These are phyloP conservation scores for Rhododendron ferrugineum DNA, from an alignment of 148 eudicot species.

Conservation along the genomic window DNA sequence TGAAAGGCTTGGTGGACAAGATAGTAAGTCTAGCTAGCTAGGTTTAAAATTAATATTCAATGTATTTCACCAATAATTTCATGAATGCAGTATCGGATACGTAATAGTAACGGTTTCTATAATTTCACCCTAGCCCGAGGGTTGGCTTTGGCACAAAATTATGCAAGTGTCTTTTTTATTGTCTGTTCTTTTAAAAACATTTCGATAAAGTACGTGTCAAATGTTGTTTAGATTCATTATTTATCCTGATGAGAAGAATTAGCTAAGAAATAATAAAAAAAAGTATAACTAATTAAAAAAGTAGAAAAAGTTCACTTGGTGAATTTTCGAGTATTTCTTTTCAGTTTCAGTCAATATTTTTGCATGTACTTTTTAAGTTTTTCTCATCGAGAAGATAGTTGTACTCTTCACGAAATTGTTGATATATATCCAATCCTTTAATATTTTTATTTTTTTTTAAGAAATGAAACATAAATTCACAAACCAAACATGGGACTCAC, in stretches of 20 bases:
- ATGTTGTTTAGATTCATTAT: not conserved
- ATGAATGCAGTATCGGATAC: not conserved
- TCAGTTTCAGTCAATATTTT: not conserved
- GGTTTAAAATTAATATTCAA: not conserved
- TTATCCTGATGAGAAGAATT: not conserved
- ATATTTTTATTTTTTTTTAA: no score
- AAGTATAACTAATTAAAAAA: not conserved
- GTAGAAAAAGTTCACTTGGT: not conserved
- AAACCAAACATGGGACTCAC: no score
- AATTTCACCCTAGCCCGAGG: not conserved
- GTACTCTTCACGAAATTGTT: not conserved
- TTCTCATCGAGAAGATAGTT: not conserved
- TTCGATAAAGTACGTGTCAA: not conserved
- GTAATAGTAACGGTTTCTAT: not conserved
- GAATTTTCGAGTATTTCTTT: no score
- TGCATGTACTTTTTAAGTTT: not conserved
- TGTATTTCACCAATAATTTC: not conserved
- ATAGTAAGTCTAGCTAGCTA: conserved; percentile 18
- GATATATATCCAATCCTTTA: no score
- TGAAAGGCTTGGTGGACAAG: conserved; percentile 28
- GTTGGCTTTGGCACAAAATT: not conserved
- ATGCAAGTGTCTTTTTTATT: not conserved
- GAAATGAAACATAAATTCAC: no score
- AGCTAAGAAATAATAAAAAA: no score
- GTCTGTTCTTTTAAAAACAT: not conserved